phyloP scores from a whole-genome alignment of 2,329 filamentous ascomycete species.

The Aspergillus hortae region DNA sequence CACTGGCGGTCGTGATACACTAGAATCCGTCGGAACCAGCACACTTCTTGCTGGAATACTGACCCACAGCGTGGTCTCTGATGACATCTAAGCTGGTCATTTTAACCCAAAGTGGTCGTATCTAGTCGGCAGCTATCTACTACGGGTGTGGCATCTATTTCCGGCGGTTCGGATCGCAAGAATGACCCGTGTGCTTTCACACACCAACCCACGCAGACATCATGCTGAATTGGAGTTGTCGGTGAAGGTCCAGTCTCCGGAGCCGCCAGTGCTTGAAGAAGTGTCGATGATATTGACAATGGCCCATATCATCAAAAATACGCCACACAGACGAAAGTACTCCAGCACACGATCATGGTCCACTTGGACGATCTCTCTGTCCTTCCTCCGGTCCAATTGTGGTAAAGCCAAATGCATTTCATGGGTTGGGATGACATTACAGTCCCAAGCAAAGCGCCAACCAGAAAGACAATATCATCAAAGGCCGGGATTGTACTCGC shows the following conservation, averaged over 20 bases:
- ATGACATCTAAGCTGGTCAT: not conserved
- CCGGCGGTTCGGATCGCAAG: not conserved
- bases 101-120: not conserved
- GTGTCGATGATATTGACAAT: constrained; percentile 38
- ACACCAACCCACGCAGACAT: not conserved
- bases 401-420: constrained; percentile 29
- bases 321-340: constrained; percentile 33
- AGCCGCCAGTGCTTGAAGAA: constrained; percentile 34
- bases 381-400: constrained; percentile 25
- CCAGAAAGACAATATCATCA: constrained; percentile 14
- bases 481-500: constrained; percentile 20
- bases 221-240: constrained; percentile 38
- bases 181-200: not conserved
- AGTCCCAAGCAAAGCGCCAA: constrained; percentile 18
- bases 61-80: not conserved
- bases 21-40: not conserved
- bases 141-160: not conserved
- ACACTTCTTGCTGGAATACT: not conserved
- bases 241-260: constrained; percentile 41
- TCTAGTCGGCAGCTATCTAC: not conserved
- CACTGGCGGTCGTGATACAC: not conserved
- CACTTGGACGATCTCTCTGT: constrained; percentile 12
- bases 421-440: constrained; percentile 17
- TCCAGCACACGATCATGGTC: constrained; percentile 19
- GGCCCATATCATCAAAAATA: constrained; percentile 44